phyloP scores from a whole-genome alignment of 768 basidiomycete species.

The Calocybe cyanea region DNA sequence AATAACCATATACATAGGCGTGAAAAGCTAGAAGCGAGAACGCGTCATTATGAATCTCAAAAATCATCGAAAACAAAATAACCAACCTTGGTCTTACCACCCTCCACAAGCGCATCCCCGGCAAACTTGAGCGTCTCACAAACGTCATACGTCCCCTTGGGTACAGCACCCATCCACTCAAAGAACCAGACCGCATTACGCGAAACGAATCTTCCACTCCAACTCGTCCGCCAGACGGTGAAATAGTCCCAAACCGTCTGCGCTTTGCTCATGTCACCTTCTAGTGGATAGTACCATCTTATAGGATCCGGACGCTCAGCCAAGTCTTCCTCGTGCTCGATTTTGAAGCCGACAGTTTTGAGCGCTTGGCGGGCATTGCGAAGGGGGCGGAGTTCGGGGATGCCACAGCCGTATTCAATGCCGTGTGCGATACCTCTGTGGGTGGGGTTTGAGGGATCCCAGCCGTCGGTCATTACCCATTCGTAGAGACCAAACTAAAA shows the following conservation, averaged over 20 bases:
- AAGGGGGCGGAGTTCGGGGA: constrained; percentile 93
- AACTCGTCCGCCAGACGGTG: constrained; percentile 87
- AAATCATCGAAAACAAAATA: background rate
- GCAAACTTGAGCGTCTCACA: constrained; percentile 86
- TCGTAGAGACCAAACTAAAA: constrained; percentile 94
- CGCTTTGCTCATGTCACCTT: constrained; percentile 88
- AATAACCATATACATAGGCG: constrained; percentile 80
- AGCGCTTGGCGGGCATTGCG: constrained; percentile 70
- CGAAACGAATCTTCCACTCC: constrained; percentile 79
- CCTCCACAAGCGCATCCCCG: constrained; percentile 71
- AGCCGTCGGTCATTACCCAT: constrained; percentile 96
- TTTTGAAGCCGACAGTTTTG: constrained; percentile 76
- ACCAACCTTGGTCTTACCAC: constrained; percentile 81
- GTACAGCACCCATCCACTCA: constrained; percentile 76
- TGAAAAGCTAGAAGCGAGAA: too few species aligned
- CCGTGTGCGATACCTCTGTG: constrained; percentile 91
- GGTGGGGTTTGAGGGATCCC: constrained; percentile 80
- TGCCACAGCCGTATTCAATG: constrained; percentile 94
- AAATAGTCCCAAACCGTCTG: constrained; percentile 93
- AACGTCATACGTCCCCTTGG: constrained; percentile 90
- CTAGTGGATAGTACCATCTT: constrained; percentile 96
- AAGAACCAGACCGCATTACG: constrained; percentile 74
- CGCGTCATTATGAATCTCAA: too few species aligned
- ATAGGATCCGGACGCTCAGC: constrained; percentile 76
- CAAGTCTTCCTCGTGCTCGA: constrained; percentile 91